A percentile compares a stretch with the other conserved stretches of the same genome.
phyloP scores from a whole-genome alignment of 192 early-diverging fungal species.

The Linnemannia zychae region DNA sequence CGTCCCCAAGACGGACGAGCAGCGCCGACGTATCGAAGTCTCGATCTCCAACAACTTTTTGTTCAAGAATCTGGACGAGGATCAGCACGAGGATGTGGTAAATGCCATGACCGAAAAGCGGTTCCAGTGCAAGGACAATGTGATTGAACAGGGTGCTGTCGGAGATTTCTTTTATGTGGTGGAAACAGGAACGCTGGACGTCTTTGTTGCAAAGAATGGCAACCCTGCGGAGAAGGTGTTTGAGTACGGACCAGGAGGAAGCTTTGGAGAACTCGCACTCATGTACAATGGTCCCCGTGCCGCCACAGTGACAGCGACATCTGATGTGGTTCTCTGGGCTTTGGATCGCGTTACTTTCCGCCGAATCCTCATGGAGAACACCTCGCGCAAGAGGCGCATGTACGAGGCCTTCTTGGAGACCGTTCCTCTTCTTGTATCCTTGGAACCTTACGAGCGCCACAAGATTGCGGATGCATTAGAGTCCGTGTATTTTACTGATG shows the following conservation, averaged over 20 bases:
- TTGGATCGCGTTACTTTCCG: constrained; percentile 98
- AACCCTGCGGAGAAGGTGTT: constrained; percentile 79
- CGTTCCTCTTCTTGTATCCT: constrained; percentile 85
- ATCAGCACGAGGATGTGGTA: constrained; percentile 94
- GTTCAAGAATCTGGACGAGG: constrained; percentile 95
- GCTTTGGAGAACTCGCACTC: constrained; percentile 98
- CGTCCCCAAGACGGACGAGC: constrained; percentile 90
- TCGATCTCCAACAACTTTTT: constrained; percentile 94
- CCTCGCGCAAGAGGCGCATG: constrained; percentile 93
- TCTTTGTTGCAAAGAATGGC: constrained; percentile 83
- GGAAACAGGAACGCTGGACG: constrained; percentile 94
- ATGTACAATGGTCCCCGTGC: constrained; percentile 99
- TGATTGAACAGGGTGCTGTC: constrained; percentile 95
- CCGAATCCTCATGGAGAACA: constrained; percentile 98
- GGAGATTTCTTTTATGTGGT: constrained; percentile 99
- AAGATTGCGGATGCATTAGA: constrained; percentile 99
- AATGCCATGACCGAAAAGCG: constrained; percentile 96
- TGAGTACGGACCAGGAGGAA: constrained; percentile 85
- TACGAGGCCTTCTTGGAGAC: constrained; percentile 98
- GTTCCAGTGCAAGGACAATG: constrained; percentile 73
- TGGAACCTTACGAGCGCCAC: constrained; percentile 97
- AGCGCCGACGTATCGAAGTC: constrained; percentile 83
- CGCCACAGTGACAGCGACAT: constrained; percentile 92
- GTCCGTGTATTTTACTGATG: constrained; percentile 88
- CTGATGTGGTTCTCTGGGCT: constrained; percentile 92